Percentiles rank a stretch among this genome's conserved stretches.
Conservation (phyloP, 768 basidiomycete genomes). For the Boletus tylopilopsis region DNA sequence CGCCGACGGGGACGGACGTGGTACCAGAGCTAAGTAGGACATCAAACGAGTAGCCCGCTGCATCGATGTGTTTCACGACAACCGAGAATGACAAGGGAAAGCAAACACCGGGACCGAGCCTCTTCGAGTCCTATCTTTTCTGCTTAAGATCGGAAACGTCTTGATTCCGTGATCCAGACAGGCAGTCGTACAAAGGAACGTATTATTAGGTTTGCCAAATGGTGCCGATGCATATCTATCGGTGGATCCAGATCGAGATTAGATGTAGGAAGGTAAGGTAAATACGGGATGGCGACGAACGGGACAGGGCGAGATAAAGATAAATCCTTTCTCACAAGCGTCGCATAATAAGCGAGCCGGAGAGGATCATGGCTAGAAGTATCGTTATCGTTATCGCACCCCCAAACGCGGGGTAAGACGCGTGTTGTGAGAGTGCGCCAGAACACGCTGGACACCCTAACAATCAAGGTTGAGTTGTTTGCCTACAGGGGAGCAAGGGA, state of each 20-base stretch:
- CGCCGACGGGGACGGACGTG: too few species aligned
- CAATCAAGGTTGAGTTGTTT: background rate
- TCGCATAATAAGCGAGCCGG: conserved; percentile 10
- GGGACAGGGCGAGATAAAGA: background rate
- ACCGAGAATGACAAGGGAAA: background rate
- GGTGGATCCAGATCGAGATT: background rate
- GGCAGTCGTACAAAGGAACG: background rate
- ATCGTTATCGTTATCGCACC: conserved; percentile 16
- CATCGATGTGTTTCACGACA: background rate
- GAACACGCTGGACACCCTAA: conserved; percentile 21
- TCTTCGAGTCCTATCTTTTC: too few species aligned
- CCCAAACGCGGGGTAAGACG: conserved; percentile 9
- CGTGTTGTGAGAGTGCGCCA: conserved; percentile 15
- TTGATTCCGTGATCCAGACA: too few species aligned
- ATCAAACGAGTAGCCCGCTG: background rate
- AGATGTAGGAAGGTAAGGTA: background rate
- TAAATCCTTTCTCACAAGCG: background rate
- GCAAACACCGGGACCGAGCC: too few species aligned
- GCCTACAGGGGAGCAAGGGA: background rate
- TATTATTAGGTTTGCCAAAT: too few species aligned
- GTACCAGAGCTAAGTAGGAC: background rate
- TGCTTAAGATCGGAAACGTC: too few species aligned
- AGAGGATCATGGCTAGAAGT: conserved; percentile 20
- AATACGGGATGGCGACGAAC: background rate
- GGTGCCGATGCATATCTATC: background rate